phyloP scores from a whole-genome alignment of 139 green algal species.

The Coccomyxa sp. region DNA sequence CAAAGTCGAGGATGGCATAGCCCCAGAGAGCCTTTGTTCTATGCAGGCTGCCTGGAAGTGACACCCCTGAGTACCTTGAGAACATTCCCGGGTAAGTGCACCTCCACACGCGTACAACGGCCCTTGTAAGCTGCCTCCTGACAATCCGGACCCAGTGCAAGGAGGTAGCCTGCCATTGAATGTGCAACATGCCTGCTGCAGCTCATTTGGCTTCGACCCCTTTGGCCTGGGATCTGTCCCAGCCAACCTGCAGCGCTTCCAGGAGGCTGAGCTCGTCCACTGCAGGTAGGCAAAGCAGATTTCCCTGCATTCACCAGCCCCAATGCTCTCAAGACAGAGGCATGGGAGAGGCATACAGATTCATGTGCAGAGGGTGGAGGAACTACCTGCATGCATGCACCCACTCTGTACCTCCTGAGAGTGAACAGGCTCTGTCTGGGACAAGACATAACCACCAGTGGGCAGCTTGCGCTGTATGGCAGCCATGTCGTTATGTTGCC shows the following conservation, averaged over 20 bases:
- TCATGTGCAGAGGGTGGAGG: no score
- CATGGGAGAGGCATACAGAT: no score
- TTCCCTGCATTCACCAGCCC: no score
- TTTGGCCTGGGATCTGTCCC: slow-evolving; percentile 73
- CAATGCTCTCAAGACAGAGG: no score
- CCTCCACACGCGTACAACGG: neutral
- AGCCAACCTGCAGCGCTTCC: slow-evolving; percentile 65
- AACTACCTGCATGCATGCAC: no score
- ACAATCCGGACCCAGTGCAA: neutral
- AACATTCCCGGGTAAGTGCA: slow-evolving; percentile 39
- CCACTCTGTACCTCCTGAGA: no score
- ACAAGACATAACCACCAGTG: no score
- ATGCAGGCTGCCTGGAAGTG: slow-evolving; percentile 62
- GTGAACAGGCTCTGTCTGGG: no score
- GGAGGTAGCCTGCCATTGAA: neutral
- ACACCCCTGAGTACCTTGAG: slow-evolving; percentile 67
- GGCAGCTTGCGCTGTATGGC: no score
- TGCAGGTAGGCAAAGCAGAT: slow-evolving; percentile 81
- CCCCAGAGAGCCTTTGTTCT: no score
- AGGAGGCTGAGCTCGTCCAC: slow-evolving; percentile 87
- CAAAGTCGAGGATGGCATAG: neutral
- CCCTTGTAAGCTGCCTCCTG: neutral
- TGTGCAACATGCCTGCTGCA: neutral
- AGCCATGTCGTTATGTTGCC: no score
- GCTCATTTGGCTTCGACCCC: slow-evolving; percentile 67